Evolutionary conservation across 2,329 filamentous ascomycete genomes (phyloP).

Genomic region (Penicillium sp.): DNA sequence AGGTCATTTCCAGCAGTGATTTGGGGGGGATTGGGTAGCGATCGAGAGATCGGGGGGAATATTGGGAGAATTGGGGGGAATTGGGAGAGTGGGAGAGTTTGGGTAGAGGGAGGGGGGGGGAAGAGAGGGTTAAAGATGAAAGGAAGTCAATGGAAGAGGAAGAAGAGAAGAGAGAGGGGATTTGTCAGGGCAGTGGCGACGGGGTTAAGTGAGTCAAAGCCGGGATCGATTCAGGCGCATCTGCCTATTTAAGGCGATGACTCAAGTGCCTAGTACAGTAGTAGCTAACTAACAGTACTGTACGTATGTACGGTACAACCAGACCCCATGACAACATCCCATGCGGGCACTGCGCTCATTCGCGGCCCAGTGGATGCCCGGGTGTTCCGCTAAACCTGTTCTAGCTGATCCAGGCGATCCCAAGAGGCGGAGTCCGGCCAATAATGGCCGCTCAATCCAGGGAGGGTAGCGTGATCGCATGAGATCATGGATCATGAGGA

Average conservation of each 20-base stretch:
- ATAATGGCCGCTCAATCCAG: background rate
- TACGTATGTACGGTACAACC: background rate
- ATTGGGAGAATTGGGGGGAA: background rate
- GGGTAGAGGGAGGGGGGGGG: constrained; percentile 7
- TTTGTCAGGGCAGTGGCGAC: constrained; percentile 8
- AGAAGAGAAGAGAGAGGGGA: background rate
- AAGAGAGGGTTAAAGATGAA: background rate
- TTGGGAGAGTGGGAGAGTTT: background rate
- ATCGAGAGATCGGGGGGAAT: background rate
- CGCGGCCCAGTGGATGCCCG: background rate
- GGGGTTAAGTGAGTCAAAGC: constrained; percentile 1
- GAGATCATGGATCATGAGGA: background rate
- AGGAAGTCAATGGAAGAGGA: constrained; percentile 8
- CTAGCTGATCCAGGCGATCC: background rate
- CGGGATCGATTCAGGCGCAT: background rate
- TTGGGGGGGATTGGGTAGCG: constrained; percentile 1
- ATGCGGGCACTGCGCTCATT: constrained; percentile 23
- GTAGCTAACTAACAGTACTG: too few species aligned
- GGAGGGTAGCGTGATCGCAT: constrained; percentile 2
- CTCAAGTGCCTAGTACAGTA: constrained; percentile 7
- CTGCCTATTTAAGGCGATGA: constrained; percentile 9
- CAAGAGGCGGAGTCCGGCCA: constrained; percentile 4
- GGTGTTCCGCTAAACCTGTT: background rate
- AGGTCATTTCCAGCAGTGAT: constrained; percentile 30
- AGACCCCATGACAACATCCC: constrained; percentile 27